Base-by-base conservation (phyloP, 768 basidiomycete genomes). In the Pisolithus tinctorius region DNA sequence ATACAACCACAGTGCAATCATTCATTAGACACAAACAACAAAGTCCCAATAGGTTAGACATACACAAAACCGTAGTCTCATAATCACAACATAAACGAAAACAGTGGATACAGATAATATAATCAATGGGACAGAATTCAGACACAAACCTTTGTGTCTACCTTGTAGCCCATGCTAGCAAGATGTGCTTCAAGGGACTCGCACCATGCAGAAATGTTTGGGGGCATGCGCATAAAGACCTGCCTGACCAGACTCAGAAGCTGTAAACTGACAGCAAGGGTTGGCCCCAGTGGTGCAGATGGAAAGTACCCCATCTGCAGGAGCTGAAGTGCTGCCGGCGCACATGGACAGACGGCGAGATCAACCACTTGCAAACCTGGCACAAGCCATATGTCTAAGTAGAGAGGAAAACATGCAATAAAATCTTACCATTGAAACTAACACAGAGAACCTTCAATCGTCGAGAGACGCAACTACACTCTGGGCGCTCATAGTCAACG, bases 261-360 rank as follows among this genome's bases (percentile, higher is more conserved):
- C 30, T 51, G 53, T n/a, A 71, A 25, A 46, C 69, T 64, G 0
- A 72, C 60, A 7, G 66, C 70, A 3, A 72, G 52, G 13, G 62
- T 60, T 4, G 69, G 70, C 0, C 41, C 48, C 4, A 60, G 16
- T 0, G 69, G 69, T 6, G 66, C 54, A 36, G 58, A 64, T 13
- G 68, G 60, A 45, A 70, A 68, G 17, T 60, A 52, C 1, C 61
- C 64, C 2, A n/a, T 29, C 37, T 44, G 25, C 2, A 70, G 44
- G 6, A 69, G 62, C 44, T 70, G 65, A 9, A 27, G 23, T 3
- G 60, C 49, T 2, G 57, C 58, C 43, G 52, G 50, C 1, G 4
- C 31, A 45, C 52, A 53, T 10, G 31, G 39, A 20, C 52, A 53
- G 26, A 49, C 10, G 2, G 42, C 14, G 40, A 53, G 34, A 16